Conservation (phyloP, 2,329 filamentous ascomycete species). For the Phialophora tarda region DNA sequence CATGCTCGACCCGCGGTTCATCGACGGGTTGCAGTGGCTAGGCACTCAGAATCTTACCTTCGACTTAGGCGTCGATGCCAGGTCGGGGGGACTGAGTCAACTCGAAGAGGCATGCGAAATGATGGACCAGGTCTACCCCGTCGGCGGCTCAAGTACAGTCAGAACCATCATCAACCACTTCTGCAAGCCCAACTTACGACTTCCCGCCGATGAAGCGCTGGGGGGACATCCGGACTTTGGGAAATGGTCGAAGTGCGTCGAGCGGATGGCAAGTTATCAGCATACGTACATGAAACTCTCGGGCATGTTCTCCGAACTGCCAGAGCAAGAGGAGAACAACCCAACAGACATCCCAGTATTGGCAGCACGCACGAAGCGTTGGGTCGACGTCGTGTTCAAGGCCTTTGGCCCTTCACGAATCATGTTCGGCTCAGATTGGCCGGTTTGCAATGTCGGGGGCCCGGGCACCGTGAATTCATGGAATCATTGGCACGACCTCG, state of each 20-base stretch:
- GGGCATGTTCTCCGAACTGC: constrained; percentile 81
- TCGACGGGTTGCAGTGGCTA: constrained; percentile 69
- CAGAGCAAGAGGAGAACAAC: constrained; percentile 47
- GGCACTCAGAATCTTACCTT: constrained; percentile 71
- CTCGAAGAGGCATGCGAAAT: constrained; percentile 73
- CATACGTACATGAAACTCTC: constrained; percentile 91
- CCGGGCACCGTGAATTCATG: constrained; percentile 66
- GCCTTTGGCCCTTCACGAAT: constrained; percentile 73
- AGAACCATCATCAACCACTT: constrained; percentile 81
- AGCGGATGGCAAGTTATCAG: constrained; percentile 67
- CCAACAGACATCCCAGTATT: constrained; percentile 58
- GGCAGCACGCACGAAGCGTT: constrained; percentile 69
- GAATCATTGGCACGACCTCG: constrained; percentile 74
- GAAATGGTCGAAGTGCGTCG: constrained; percentile 73
- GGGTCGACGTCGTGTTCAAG: constrained; percentile 73
- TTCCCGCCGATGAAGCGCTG: constrained; percentile 44
- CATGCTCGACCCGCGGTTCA: constrained; percentile 68
- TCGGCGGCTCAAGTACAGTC: constrained; percentile 59
- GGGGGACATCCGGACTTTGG: constrained; percentile 62
- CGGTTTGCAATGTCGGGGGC: constrained; percentile 77
- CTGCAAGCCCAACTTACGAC: constrained; percentile 80
- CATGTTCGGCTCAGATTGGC: constrained; percentile 96
- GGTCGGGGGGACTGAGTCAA: constrained; percentile 75
- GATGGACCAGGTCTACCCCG: constrained; percentile 67
- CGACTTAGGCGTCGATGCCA: constrained; percentile 82